Conservation (phyloP, 2,329 filamentous ascomycete genomes). For the Fusarium nurragi region DNA sequence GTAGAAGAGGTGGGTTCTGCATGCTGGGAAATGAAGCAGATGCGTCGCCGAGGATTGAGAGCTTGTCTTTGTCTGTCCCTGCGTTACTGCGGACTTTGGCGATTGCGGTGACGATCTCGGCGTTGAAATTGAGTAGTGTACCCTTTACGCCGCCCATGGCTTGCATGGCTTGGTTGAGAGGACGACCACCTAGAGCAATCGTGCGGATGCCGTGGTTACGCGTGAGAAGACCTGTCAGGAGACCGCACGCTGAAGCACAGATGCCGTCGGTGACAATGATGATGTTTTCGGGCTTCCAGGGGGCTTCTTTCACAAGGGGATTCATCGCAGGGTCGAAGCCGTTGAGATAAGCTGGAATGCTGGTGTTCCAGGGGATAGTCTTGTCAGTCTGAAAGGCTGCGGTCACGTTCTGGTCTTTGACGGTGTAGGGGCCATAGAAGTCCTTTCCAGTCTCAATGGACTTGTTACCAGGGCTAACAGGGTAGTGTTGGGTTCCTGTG, state of each 20-base stretch:
- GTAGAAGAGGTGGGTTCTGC: conserved; percentile 30
- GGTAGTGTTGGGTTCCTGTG: conserved; percentile 18
- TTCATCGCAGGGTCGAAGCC: conserved; percentile 29
- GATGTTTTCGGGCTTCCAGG: conserved; percentile 41
- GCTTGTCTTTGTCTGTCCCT: conserved; percentile 15
- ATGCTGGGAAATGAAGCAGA: conserved; percentile 26
- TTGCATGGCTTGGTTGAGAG: conserved; percentile 65
- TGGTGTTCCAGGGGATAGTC: conserved; percentile 16
- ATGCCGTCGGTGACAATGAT: conserved; percentile 39
- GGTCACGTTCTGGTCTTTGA: conserved; percentile 37
- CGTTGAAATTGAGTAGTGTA: conserved; percentile 38
- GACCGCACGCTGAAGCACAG: conserved; percentile 40
- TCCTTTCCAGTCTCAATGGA: conserved; percentile 33
- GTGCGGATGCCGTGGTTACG: conserved; percentile 49
- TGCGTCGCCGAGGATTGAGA: conserved; percentile 14
- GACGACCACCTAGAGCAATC: conserved; percentile 69
- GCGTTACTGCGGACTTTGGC: conserved; percentile 14
- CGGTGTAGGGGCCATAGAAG: conserved; percentile 38
- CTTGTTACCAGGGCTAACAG: conserved; percentile 17
- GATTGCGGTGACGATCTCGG: conserved; percentile 18
- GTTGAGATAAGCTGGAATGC: conserved; percentile 29
- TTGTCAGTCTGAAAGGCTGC: conserved; percentile 31
- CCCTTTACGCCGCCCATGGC: conserved; percentile 74
- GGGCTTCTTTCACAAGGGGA: conserved; percentile 25
- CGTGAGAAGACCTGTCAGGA: conserved; percentile 42